Evolutionary conservation across 2,329 filamentous ascomycete genomes (phyloP), one percentile per base, ranked within the genome.

Genomic region (Orbilia brochopaga): DNA sequence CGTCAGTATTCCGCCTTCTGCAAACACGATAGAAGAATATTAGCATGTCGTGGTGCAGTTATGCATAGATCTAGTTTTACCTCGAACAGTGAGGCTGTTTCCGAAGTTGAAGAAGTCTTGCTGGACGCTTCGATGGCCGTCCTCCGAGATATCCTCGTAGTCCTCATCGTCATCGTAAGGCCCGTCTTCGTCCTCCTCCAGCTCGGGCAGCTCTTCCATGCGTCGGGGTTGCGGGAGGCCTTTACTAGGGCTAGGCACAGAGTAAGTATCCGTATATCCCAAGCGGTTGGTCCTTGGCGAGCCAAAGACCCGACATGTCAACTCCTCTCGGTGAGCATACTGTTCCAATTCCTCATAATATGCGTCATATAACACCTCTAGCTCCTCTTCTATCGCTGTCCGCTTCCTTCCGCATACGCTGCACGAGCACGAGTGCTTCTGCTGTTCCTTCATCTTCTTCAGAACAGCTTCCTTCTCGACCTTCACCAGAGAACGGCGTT

Each of bases 371-470:
- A 99, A 85, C 17, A 96, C 92, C 79, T 99, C 94, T 11, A 99
- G 84, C 80, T 99, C 94, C 81, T 99, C 94, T 80, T 99, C 94
- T 76, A 99, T 99, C 42, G 94, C 94, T 11, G 90, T 96, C 60
- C 94, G 87, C 82, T 99, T 99, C 75, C 94, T 87, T 59, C 94
- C 94, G 80, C 94, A 99, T 44, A 99, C 93, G 2, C 92, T 95
- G 80, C 94, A 99, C 79, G 92, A 97, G 83, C 94, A 99, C 1
- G 93, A 97, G 79, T 97, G 92, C 81, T 97, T 97, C 80, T 99
- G 94, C 80, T 99, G 94, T 80, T 99, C 94, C 83, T 99, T 99
- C 94, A 99, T 99, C 83, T 99, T 99, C 78, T 91, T 92, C 64
- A 99, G 82, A 0, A 99, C 94, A 6, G 94, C 93, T 80, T 99